Conservation (phyloP, 768 basidiomycete species). For the Lactarius psammicola region DNA sequence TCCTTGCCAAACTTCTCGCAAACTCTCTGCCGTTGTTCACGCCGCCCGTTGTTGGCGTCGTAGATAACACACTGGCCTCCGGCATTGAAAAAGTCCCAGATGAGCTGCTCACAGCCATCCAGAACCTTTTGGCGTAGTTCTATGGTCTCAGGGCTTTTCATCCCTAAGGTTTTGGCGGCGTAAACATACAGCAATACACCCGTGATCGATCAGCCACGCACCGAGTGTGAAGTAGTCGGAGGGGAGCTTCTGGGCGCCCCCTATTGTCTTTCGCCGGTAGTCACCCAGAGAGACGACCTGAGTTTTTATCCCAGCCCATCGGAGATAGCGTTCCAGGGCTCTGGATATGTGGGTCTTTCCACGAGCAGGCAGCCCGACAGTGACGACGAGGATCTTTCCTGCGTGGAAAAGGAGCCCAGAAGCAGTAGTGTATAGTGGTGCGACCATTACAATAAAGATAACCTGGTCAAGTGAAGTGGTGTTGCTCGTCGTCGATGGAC, state of each 20-base stretch:
- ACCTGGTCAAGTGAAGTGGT: not conserved
- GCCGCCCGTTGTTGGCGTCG: constrained; percentile 93
- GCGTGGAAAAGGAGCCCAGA: constrained; percentile 87
- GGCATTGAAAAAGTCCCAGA: constrained; percentile 81
- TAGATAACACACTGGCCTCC: constrained; percentile 98
- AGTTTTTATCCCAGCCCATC: constrained; percentile 98
- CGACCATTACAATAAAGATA: constrained; percentile 58
- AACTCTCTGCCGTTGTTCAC: constrained; percentile 60
- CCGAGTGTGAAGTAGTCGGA: constrained; percentile 89
- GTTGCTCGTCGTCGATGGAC: too few relatives aligned
- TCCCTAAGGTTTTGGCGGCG: constrained; percentile 42
- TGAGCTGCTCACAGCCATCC: constrained; percentile 82
- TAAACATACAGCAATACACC: constrained; percentile 5
- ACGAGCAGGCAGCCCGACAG: constrained; percentile 90
- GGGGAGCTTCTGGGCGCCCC: constrained; percentile 84
- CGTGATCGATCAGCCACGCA: constrained; percentile 36
- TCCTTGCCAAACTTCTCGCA: constrained; percentile 82
- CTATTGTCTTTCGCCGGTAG: constrained; percentile 86
- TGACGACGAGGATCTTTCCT: constrained; percentile 91
- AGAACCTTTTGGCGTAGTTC: constrained; percentile 71
- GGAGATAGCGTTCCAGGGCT: constrained; percentile 92
- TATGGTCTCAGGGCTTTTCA: constrained; percentile 79
- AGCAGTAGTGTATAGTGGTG: constrained; percentile 92
- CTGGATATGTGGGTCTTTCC: constrained; percentile 97
- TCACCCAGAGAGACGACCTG: constrained; percentile 94